Percentiles rank a stretch among this genome's conserved stretches.
Evolutionary conservation across 257 asterid species (phyloP).

Genomic region (Eustoma russellianum): DNA sequence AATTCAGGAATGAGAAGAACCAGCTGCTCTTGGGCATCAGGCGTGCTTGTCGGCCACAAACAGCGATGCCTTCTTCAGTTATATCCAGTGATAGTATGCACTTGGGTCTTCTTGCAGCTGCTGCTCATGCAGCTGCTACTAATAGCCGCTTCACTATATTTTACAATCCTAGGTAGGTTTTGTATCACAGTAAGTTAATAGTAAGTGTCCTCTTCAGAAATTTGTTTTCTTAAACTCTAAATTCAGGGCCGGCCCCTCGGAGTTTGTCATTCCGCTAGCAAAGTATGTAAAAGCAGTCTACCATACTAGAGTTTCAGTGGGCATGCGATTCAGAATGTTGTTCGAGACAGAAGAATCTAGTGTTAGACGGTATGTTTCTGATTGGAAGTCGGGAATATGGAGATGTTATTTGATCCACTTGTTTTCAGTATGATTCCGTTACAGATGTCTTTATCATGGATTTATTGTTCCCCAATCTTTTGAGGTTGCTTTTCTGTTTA

Average conservation of each 20-base stretch:
- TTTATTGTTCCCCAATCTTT: background rate
- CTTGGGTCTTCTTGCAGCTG: conserved; percentile 82
- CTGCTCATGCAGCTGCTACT: conserved; percentile 81
- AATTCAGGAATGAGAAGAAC: conserved; percentile 61
- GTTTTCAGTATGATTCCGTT: background rate
- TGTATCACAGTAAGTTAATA: background rate
- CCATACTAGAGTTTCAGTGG: conserved; percentile 70
- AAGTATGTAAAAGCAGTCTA: conserved; percentile 55
- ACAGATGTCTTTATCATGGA: background rate
- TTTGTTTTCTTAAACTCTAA: conserved; percentile 8
- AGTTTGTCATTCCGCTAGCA: conserved; percentile 65
- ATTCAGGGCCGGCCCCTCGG: conserved; percentile 65
- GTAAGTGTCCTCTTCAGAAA: background rate
- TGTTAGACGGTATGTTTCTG: conserved; percentile 51
- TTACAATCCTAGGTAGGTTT: conserved; percentile 62
- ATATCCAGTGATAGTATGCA: conserved; percentile 87
- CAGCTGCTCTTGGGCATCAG: conserved; percentile 71
- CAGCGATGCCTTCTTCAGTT: conserved; percentile 74
- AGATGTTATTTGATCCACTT: background rate
- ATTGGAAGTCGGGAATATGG: background rate
- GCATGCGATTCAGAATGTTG: conserved; percentile 78
- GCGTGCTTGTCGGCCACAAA: conserved; percentile 66
- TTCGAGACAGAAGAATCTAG: conserved; percentile 80
- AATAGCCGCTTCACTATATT: conserved; percentile 70
- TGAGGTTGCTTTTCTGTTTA: background rate